These are phyloP conservation scores for Aureobasidium lini DNA, from an alignment of 2,329 filamentous ascomycete species.

Conservation along the genomic window DNA sequence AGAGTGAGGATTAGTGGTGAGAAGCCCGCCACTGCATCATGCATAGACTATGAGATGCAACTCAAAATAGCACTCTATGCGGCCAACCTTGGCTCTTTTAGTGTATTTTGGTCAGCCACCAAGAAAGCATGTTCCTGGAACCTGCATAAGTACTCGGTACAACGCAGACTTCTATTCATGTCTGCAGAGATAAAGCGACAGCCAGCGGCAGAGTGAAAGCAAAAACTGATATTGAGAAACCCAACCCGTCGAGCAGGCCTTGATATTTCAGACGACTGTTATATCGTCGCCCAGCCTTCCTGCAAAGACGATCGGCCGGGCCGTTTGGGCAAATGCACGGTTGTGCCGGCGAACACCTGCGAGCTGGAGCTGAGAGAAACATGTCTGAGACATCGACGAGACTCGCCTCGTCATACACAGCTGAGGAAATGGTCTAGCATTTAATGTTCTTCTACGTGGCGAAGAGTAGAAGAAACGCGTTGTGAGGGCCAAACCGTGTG, in stretches of 20 bases:
- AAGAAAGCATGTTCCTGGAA: slow-evolving; percentile 7
- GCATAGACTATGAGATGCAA: slow-evolving; percentile 12
- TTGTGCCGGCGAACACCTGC: neutral
- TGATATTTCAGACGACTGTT: neutral
- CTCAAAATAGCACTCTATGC: slow-evolving; percentile 5
- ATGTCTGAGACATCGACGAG: slow-evolving; percentile 11
- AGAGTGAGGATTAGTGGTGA: neutral
- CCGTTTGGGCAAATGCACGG: slow-evolving; percentile 10
- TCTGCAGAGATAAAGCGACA: neutral
- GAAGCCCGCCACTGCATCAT: slow-evolving; percentile 9
- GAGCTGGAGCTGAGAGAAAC: neutral
- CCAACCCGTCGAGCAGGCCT: neutral
- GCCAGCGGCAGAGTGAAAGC: neutral
- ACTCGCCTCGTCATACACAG: slow-evolving; percentile 10
- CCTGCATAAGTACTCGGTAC: slow-evolving; percentile 12
- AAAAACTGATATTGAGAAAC: neutral
- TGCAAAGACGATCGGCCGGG: slow-evolving; percentile 10
- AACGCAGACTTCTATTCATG: neutral
- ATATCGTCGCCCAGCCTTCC: slow-evolving; percentile 1
- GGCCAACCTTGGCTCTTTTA: neutral
- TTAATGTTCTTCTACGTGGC: slow-evolving; percentile 6
- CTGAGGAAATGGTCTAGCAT: neutral
- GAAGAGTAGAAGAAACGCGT: slow-evolving; percentile 5
- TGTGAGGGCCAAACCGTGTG: neutral
- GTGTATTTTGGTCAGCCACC: neutral